These are phyloP conservation scores for Xylaria arbuscula DNA, from an alignment of 2,329 filamentous ascomycete species.

Conservation along the genomic window DNA sequence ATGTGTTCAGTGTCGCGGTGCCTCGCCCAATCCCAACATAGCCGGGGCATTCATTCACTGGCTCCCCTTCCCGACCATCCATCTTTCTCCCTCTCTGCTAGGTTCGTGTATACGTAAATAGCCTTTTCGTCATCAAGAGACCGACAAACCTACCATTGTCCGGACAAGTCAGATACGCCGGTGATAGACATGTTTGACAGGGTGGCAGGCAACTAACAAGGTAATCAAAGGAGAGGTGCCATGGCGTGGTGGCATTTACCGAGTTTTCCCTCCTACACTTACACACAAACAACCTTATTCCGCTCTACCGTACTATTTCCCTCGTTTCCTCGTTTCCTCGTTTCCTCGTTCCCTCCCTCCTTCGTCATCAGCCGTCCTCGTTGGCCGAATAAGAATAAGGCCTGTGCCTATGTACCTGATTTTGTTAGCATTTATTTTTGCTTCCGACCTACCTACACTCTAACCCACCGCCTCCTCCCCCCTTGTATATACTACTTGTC, in stretches of 20 bases:
- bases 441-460: constrained; percentile 44
- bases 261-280: constrained; percentile 42
- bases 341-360: constrained; percentile 34
- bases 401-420: constrained; percentile 32
- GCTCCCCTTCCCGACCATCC: constrained; percentile 7
- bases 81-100: not conserved
- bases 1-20: constrained; percentile 32
- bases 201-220: constrained; percentile 27
- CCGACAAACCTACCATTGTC: constrained; percentile 1
- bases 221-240: constrained; percentile 36
- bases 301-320: constrained; percentile 29
- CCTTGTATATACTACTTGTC: constrained; percentile 40
- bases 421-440: constrained; percentile 36
- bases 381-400: constrained; percentile 44
- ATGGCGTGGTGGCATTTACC: constrained; percentile 42
- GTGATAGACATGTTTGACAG: constrained; percentile 31
- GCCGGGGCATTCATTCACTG: constrained; percentile 1
- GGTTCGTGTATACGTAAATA: constrained; percentile 19
- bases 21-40: constrained; percentile 20
- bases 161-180: constrained; percentile 30
- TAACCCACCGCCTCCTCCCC: constrained; percentile 49
- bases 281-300: constrained; percentile 27
- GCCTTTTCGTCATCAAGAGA: constrained; percentile 20
- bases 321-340: constrained; percentile 12
- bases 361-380: constrained; percentile 41